phyloP scores from a whole-genome alignment of 2,329 filamentous ascomycete species.

The Microthyrium microscopicum region DNA sequence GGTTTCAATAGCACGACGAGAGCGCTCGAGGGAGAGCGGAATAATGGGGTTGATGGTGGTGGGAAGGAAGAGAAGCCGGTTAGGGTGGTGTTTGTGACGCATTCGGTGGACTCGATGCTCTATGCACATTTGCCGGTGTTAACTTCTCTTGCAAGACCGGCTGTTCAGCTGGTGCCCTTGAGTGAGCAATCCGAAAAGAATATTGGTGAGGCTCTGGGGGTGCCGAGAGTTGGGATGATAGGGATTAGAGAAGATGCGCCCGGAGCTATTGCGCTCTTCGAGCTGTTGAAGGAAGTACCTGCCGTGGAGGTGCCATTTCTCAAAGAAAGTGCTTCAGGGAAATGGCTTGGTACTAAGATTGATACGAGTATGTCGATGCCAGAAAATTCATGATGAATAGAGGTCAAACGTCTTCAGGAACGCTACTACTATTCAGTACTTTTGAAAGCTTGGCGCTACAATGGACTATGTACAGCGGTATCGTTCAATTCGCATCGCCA shows the following conservation, averaged over 20 bases:
- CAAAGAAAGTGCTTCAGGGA: constrained; percentile 21
- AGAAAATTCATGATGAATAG: neutral
- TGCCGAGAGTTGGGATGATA: constrained; percentile 49
- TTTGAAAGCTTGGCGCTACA: neutral
- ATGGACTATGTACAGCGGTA: neutral
- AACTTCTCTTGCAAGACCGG: constrained; percentile 32
- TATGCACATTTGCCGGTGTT: constrained; percentile 44
- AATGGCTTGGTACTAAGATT: constrained; percentile 1
- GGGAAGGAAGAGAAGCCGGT: neutral
- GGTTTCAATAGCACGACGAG: constrained; percentile 49
- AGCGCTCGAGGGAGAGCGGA: constrained; percentile 29
- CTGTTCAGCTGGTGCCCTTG: constrained; percentile 44
- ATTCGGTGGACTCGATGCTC: constrained; percentile 21
- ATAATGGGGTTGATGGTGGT: neutral
- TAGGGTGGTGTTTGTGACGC: neutral
- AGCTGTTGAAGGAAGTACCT: constrained; percentile 36
- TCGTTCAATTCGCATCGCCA: neutral
- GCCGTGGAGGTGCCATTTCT: constrained; percentile 41
- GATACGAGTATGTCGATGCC: neutral
- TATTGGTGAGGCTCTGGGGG: constrained; percentile 39
- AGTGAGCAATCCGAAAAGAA: constrained; percentile 42
- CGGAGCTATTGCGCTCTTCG: constrained; percentile 37
- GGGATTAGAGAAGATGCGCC: constrained; percentile 42
- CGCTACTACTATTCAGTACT: neutral
- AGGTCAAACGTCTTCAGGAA: neutral